These are phyloP conservation scores for Ophiocordyceps sinensis DNA, from an alignment of 2,329 filamentous ascomycete genomes.

Conservation along the genomic window DNA sequence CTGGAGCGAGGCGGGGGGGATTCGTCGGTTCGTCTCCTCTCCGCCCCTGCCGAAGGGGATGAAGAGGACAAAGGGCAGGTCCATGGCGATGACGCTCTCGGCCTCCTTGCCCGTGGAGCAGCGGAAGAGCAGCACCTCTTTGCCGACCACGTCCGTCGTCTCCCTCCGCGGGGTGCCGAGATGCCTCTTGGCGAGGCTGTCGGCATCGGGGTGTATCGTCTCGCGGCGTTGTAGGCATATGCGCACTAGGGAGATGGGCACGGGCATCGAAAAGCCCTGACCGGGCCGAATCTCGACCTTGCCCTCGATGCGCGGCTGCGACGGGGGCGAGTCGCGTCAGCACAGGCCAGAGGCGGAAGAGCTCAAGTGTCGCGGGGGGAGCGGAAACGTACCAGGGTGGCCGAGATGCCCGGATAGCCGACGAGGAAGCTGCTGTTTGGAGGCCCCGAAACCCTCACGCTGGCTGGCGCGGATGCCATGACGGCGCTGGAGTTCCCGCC, in stretches of 20 bases:
- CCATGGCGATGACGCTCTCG: conserved; percentile 88
- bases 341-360: background rate
- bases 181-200: conserved; percentile 85
- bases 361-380: conserved; percentile 1
- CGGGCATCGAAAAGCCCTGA: conserved; percentile 73
- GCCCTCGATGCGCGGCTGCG: conserved; percentile 86
- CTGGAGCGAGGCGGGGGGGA: conserved; percentile 84
- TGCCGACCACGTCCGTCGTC: conserved; percentile 82
- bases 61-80: conserved; percentile 91
- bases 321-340: background rate
- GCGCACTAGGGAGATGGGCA: conserved; percentile 81
- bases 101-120: conserved; percentile 72
- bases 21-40: conserved; percentile 75
- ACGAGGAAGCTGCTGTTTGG: conserved; percentile 95
- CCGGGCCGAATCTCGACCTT: conserved; percentile 91
- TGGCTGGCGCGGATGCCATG: conserved; percentile 21
- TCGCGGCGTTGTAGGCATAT: conserved; percentile 89
- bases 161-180: conserved; percentile 83
- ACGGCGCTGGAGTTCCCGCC: conserved; percentile 8
- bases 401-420: conserved; percentile 94
- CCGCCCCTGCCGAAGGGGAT: conserved; percentile 89
- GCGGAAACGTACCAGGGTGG: conserved; percentile 64
- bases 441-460: conserved; percentile 88
- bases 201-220: conserved; percentile 90
- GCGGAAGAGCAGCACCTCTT: conserved; percentile 84